Evolutionary conservation across 352 stramenopile genomes (phyloP).

Genomic region (Halophytophthora batemanensis): DNA sequence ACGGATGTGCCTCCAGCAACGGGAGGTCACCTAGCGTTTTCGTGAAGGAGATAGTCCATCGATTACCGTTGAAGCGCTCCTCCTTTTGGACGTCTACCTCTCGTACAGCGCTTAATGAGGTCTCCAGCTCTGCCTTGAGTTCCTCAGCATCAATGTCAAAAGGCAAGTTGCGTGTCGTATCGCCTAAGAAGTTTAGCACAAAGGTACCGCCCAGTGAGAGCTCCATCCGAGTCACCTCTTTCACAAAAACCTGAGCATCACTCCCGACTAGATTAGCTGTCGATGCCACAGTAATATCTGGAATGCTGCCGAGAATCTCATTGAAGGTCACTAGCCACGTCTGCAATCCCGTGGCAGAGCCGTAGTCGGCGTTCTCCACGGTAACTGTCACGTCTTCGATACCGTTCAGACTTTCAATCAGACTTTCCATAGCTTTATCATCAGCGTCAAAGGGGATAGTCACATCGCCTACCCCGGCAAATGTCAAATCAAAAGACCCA

Average conservation of each 20-base stretch:
- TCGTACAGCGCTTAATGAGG: constrained; percentile 35
- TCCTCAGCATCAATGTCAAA: constrained; percentile 86
- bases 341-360: constrained; percentile 35
- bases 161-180: constrained; percentile 89
- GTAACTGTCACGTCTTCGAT: constrained; percentile 78
- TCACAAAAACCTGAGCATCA: constrained; percentile 49
- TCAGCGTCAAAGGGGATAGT: constrained; percentile 38
- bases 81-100: constrained; percentile 74
- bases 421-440: constrained; percentile 39
- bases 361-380: constrained; percentile 48
- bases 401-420: constrained; percentile 70
- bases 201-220: constrained; percentile 90
- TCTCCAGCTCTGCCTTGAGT: constrained; percentile 88
- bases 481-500: constrained; percentile 67
- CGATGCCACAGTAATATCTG: constrained; percentile 66
- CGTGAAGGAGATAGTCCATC: constrained; percentile 95
- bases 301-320: constrained; percentile 89
- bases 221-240: constrained; percentile 68
- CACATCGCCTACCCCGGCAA: constrained; percentile 47
- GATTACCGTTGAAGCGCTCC: constrained; percentile 79
- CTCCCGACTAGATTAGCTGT: constrained; percentile 61
- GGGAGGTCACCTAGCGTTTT: constrained; percentile 94
- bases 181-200: constrained; percentile 90
- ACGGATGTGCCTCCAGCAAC: constrained; percentile 80
- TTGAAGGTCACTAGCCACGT: constrained; percentile 91